Base-by-base conservation (phyloP, 2,329 filamentous ascomycete species). In the Leptographium lundbergii region DNA sequence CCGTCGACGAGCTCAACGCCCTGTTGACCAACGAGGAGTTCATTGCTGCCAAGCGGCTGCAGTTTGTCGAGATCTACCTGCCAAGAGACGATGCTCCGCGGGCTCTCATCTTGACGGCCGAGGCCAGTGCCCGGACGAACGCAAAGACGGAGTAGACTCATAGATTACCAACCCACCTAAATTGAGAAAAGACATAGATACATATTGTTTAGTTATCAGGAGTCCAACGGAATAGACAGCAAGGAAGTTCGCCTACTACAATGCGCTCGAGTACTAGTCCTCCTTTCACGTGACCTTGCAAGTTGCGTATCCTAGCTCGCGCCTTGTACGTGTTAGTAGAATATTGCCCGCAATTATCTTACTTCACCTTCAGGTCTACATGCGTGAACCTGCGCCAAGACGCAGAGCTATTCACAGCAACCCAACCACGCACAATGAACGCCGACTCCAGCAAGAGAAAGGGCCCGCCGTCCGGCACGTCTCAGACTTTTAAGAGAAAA, bases 41-140 rank as follows among this genome's bases (percentile, higher is more conserved):
- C 17, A 80, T 78, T 50, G 76, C 79, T 9, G 76, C 75, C 11
- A 70, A 74, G 47, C 72, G 73, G 54, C 67, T 86, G 64, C 77
- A 91, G 70, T 84, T 95, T 68, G 89, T 95, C 50, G 90, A 95
- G 75, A 67, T 95, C 56, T 86, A 89, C 67, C 89, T 95, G 82
- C 85, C 84, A 11, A 86, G 81, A 72, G 80, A 90, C 61, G 89
- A 95, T 72, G 88, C 89, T 14, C 89, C 89, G 0, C 75, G 78
- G 54, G 82, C 82, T 6, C 71, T 95, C 65, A 81, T 86, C 66
- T 72, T 84, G 67, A 89, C 87, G 25, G 86, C 88, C 0, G 79
- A 87, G 69, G 84, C 85, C 6, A 85, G 84, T 53, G 88, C 87
- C 6, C 83, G 74, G 73, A 82, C 77, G 56, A 92, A 91, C 69